Evolutionary conservation across 345 rosid species (phyloP).

Genomic region (Gossypium anomalum): DNA sequence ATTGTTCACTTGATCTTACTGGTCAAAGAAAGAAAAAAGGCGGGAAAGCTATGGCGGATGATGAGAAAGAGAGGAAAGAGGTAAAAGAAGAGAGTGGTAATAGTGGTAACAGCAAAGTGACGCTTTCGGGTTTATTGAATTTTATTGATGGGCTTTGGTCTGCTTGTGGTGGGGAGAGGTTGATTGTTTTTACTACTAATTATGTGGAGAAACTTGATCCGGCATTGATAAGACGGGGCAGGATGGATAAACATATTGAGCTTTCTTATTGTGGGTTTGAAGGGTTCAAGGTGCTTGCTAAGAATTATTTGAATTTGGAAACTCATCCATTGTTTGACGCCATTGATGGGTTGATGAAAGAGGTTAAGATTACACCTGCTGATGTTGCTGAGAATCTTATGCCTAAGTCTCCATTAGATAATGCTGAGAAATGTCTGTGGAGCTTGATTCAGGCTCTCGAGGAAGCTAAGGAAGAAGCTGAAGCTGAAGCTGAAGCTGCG

Average conservation of each 20-base stretch:
- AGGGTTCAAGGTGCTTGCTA: constrained; percentile 18
- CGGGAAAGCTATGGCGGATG: not conserved
- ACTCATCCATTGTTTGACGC: constrained; percentile 24
- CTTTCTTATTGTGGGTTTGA: constrained; percentile 41
- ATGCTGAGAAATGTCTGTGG: constrained; percentile 12
- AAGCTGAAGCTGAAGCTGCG: constrained; percentile 8
- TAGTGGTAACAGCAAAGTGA: constrained; percentile 19
- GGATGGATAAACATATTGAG: constrained; percentile 45
- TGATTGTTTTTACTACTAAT: constrained; percentile 37
- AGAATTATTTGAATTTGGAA: constrained; percentile 33
- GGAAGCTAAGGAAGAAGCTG: constrained; percentile 25
- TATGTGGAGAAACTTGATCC: constrained; percentile 39
- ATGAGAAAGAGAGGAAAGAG: not conserved
- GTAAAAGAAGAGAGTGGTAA: constrained; percentile 2
- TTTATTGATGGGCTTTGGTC: constrained; percentile 48
- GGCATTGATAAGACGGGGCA: constrained; percentile 43
- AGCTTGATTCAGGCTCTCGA: constrained; percentile 33
- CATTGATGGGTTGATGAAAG: constrained; percentile 22
- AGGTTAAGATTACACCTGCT: constrained; percentile 33
- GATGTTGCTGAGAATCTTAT: constrained; percentile 42
- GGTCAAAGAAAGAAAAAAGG: constrained; percentile 28
- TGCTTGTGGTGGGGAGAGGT: constrained; percentile 43
- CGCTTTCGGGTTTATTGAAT: constrained; percentile 44
- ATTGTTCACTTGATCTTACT: constrained; percentile 39
- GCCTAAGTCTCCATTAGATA: constrained; percentile 20